These are phyloP conservation scores for Novymonas esmeraldas DNA, from an alignment of 208 protist genomes.

Conservation along the genomic window DNA sequence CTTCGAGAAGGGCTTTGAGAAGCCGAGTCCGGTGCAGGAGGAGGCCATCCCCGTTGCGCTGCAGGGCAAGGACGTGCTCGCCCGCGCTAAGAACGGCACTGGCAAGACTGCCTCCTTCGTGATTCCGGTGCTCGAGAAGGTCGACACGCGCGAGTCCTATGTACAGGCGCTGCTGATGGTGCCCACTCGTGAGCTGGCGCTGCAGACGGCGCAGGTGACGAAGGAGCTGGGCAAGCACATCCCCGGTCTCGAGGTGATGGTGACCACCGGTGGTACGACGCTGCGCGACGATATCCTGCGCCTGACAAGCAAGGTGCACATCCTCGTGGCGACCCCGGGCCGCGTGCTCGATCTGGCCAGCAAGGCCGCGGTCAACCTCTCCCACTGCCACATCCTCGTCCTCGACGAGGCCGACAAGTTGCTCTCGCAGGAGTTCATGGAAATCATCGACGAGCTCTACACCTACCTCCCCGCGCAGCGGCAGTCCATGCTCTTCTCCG, in stretches of 20 bases:
- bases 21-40: slow-evolving; percentile 98
- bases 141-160: slow-evolving; percentile 89
- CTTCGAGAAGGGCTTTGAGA: slow-evolving; percentile 99
- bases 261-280: slow-evolving; percentile 97
- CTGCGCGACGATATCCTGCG: slow-evolving; percentile 99
- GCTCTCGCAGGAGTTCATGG: slow-evolving; percentile 96
- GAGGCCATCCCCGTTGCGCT: slow-evolving; percentile 98
- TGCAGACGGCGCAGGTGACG: slow-evolving; percentile 98
- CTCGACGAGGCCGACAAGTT: slow-evolving; percentile 99
- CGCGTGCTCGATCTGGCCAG: slow-evolving; percentile 98
- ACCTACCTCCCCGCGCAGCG: slow-evolving; percentile 82
- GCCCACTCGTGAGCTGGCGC: slow-evolving; percentile 98
- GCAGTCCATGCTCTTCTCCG: slow-evolving; percentile 99
- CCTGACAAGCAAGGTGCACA: slow-evolving; percentile 96
- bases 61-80: slow-evolving; percentile 96
- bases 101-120: slow-evolving; percentile 99
- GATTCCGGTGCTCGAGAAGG: slow-evolving; percentile 98
- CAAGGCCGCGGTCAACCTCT: slow-evolving; percentile 95
- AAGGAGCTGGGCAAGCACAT: slow-evolving; percentile 99
- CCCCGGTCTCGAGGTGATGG: slow-evolving; percentile 94
- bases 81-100: slow-evolving; percentile 99
- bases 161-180: slow-evolving; percentile 99
- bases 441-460: slow-evolving; percentile 96
- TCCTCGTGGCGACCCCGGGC: slow-evolving; percentile 99
- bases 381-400: slow-evolving; percentile 94